Evolutionary conservation across 2,329 filamentous ascomycete genomes (phyloP).

Genomic region (Talaromyces pinophilus): DNA sequence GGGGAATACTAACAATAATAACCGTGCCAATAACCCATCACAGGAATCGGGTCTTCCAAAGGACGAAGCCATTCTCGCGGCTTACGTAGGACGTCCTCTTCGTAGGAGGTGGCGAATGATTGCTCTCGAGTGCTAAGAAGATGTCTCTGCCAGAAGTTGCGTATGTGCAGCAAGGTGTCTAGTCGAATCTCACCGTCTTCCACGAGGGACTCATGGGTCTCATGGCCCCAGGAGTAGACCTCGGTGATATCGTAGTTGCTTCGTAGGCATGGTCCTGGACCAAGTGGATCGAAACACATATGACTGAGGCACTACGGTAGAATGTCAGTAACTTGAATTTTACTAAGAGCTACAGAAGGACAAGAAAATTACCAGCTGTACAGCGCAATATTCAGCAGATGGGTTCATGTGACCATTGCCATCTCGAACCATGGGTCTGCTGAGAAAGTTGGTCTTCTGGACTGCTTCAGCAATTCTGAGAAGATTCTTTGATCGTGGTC

Average conservation of each 20-base stretch:
- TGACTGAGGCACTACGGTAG: slow-evolving; percentile 35
- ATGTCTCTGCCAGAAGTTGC: slow-evolving; percentile 48
- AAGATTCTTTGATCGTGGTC: slow-evolving; percentile 28
- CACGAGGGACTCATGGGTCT: slow-evolving; percentile 24
- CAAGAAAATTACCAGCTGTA: slow-evolving; percentile 33
- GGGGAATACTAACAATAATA: slow-evolving; percentile 35
- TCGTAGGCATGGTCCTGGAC: slow-evolving; percentile 30
- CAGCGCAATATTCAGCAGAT: slow-evolving; percentile 31
- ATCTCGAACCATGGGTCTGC: slow-evolving; percentile 28
- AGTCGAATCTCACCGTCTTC: slow-evolving; percentile 31
- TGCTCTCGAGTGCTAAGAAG: slow-evolving; percentile 34
- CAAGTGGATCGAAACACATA: slow-evolving; percentile 35
- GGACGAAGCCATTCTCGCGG: slow-evolving; percentile 28
- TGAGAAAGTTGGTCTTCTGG: slow-evolving; percentile 28
- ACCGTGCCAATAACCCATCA: slow-evolving; percentile 35
- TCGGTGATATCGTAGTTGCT: slow-evolving; percentile 36
- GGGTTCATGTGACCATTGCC: slow-evolving; percentile 17
- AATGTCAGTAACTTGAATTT: slow-evolving; percentile 18
- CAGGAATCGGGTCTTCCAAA: slow-evolving; percentile 21
- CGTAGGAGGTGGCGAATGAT: slow-evolving; percentile 32
- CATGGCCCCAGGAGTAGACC: slow-evolving; percentile 31
- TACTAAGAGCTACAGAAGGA: not conserved
- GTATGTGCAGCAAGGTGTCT: slow-evolving; percentile 39
- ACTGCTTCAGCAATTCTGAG: slow-evolving; percentile 28
- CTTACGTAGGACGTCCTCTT: slow-evolving; percentile 21